phyloP scores from a whole-genome alignment of 371 early-diverging fungal species.

The Vavraia culicis region DNA sequence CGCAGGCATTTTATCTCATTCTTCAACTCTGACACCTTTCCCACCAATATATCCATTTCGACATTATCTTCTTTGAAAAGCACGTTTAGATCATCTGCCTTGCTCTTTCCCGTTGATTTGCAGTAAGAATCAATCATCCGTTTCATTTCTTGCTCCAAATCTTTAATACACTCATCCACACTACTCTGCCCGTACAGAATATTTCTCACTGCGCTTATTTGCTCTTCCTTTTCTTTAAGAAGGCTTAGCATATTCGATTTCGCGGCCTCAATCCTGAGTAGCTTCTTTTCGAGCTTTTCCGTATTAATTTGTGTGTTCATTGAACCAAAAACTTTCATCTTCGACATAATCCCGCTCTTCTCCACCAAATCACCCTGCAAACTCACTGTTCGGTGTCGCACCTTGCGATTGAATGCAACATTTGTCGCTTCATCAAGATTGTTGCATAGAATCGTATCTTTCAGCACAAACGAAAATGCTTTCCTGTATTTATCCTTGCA shows the following conservation, averaged over 20 bases:
- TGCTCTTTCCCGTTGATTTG: neutral
- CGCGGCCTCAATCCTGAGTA: too few relatives aligned
- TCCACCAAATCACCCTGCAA: slow-evolving; percentile 83
- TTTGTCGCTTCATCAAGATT: slow-evolving; percentile 66
- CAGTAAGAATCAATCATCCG: neutral
- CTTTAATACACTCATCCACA: slow-evolving; percentile 1
- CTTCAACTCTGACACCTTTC: slow-evolving; percentile 5
- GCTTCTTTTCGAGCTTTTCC: too few relatives aligned
- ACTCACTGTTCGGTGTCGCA: slow-evolving; percentile 76
- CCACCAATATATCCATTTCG: neutral
- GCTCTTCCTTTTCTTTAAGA: slow-evolving; percentile 16
- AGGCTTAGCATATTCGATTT: neutral
- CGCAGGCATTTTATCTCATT: slow-evolving; percentile 3
- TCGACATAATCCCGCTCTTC: slow-evolving; percentile 66
- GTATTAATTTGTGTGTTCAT: too few relatives aligned
- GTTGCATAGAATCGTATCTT: slow-evolving; percentile 71
- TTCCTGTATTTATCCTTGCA: slow-evolving; percentile 52
- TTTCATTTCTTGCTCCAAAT: slow-evolving; percentile 2
- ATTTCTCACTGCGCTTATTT: slow-evolving; percentile 7
- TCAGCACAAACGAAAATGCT: slow-evolving; percentile 68
- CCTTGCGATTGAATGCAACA: slow-evolving; percentile 55
- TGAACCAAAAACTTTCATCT: too few relatives aligned
- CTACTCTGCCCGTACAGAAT: slow-evolving; percentile 2
- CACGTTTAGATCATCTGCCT: neutral
- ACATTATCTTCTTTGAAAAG: slow-evolving; percentile 4